Percentiles rank a stretch among this genome's conserved stretches.
These are phyloP conservation scores for Leptographium flavum DNA, from an alignment of 2,329 filamentous ascomycete genomes.

Conservation along the genomic window DNA sequence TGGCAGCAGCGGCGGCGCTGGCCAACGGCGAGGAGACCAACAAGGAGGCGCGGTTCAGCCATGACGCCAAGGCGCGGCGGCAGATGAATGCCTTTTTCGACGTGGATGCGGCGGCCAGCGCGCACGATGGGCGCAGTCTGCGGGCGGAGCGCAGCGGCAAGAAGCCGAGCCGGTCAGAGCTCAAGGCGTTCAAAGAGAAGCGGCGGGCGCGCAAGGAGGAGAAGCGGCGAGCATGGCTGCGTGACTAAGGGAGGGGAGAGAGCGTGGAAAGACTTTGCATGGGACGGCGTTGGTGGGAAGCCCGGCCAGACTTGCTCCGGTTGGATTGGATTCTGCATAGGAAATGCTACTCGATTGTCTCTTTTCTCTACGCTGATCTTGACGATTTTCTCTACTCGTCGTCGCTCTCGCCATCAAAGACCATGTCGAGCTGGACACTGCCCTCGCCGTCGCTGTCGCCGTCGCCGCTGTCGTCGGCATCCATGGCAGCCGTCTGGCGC, in stretches of 20 bases:
- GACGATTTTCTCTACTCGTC: neutral
- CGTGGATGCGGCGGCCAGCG: slow-evolving; percentile 83
- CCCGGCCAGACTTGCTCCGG: no score
- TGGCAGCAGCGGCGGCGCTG: slow-evolving; percentile 21
- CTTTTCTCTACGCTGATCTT: neutral
- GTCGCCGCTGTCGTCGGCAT: slow-evolving; percentile 19
- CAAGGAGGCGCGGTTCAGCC: slow-evolving; percentile 58
- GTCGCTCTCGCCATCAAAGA: slow-evolving; percentile 29
- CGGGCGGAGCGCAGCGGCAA: slow-evolving; percentile 81
- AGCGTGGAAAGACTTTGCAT: neutral
- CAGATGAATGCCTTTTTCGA: slow-evolving; percentile 96
- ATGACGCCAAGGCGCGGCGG: slow-evolving; percentile 72
- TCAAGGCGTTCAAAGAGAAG: slow-evolving; percentile 88
- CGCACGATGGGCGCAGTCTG: slow-evolving; percentile 77
- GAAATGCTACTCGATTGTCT: neutral
- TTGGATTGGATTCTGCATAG: neutral
- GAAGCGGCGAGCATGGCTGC: slow-evolving; percentile 81
- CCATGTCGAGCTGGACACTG: slow-evolving; percentile 46
- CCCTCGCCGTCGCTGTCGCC: slow-evolving; percentile 34
- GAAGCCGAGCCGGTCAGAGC: slow-evolving; percentile 70
- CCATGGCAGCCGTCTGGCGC: slow-evolving; percentile 1
- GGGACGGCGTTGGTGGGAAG: neutral
- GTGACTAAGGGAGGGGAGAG: slow-evolving; percentile 47
- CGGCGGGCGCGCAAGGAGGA: slow-evolving; percentile 81
- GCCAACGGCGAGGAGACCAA: slow-evolving; percentile 45